A percentile compares a stretch with the other conserved stretches of the same genome.
phyloP scores from a whole-genome alignment of 768 basidiomycete genomes.

The Udeniomyces megalosporus region DNA sequence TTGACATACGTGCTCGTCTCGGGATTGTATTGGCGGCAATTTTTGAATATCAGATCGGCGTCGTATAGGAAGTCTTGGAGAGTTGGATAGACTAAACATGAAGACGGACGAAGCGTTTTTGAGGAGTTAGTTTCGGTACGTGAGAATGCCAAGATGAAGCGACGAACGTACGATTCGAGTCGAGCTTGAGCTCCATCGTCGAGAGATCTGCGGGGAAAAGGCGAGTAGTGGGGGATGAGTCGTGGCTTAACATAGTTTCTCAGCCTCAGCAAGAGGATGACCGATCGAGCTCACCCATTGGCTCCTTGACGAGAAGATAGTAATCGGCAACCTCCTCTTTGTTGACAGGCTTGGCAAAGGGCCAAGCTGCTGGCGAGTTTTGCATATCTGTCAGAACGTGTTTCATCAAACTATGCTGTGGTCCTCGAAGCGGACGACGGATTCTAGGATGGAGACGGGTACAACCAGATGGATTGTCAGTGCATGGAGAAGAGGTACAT shows the following conservation, averaged over 20 bases:
- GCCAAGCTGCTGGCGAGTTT: slow-evolving; percentile 65
- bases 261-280: no score
- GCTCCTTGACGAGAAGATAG: slow-evolving; percentile 68
- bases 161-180: slow-evolving; percentile 53
- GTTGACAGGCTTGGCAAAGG: slow-evolving; percentile 70
- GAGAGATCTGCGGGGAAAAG: slow-evolving; percentile 49
- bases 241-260: no score
- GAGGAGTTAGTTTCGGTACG: no score
- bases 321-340: slow-evolving; percentile 69
- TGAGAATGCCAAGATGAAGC: slow-evolving; percentile 53
- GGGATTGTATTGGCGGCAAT: slow-evolving; percentile 76
- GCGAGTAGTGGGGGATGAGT: no score
- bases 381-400: slow-evolving; percentile 63
- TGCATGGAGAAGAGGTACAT: not conserved
- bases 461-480: no score
- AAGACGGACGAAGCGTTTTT: not conserved
- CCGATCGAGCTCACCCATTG: slow-evolving; percentile 63
- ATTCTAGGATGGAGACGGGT: slow-evolving; percentile 20
- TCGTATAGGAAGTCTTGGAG: slow-evolving; percentile 34
- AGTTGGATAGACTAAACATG: not conserved
- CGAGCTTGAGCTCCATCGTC: slow-evolving; percentile 81
- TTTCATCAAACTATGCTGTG: slow-evolving; percentile 51
- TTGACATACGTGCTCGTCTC: slow-evolving; percentile 55
- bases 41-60: slow-evolving; percentile 69
- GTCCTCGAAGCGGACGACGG: slow-evolving; percentile 35